Evolutionary conservation across 345 rosid genomes (phyloP), one percentile per base, ranked within the genome.

Genomic region (Gossypium stocksii): DNA sequence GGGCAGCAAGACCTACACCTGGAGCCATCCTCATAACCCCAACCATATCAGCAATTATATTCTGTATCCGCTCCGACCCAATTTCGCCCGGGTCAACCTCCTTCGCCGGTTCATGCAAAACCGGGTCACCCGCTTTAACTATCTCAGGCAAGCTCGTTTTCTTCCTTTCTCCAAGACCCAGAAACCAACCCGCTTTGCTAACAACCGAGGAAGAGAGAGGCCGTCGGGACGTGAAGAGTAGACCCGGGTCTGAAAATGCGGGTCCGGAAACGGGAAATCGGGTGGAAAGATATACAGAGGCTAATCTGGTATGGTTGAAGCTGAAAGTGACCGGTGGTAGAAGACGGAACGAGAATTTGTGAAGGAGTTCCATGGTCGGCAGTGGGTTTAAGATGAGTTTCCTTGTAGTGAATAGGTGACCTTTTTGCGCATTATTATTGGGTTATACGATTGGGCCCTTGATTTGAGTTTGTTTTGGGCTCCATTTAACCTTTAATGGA

Each of bases 1-100:
- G 97, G 74, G 98, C 97, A 70, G 98, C 97, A 12, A 94, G 91
- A 1, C 98, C 97, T 77, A 91, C 97, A 17, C 98, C 97, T 63
- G 97, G 98, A 74, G 94, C 97, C 61, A 73, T 78, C 77, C 97
- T 82, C 97, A 92, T 89, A 10, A 71, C 90, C 77, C 81, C 79
- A 16, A 94, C 78, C 98, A 91, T 89, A 76, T 87, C 90, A 79
- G 89, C 94, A 73, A 94, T 86, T 59, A 91, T 87, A 88, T 87
- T 91, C 90, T 88, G 95, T n/a, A 94, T 80, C 85, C 86, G 86
- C 73, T 91, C 98, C 69, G 94, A 91, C 75, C 89, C 88, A 48
- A 92, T 88, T 49, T 94, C 97, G 0, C 58, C 75, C 77, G 83
- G 93, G 84, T 87, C 88, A 77, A 94, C 91, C 22, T 89, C 93